Conservation (phyloP, 1,139 yeast genomes). For the Hyphopichia wangnamkhiaoensis region DNA sequence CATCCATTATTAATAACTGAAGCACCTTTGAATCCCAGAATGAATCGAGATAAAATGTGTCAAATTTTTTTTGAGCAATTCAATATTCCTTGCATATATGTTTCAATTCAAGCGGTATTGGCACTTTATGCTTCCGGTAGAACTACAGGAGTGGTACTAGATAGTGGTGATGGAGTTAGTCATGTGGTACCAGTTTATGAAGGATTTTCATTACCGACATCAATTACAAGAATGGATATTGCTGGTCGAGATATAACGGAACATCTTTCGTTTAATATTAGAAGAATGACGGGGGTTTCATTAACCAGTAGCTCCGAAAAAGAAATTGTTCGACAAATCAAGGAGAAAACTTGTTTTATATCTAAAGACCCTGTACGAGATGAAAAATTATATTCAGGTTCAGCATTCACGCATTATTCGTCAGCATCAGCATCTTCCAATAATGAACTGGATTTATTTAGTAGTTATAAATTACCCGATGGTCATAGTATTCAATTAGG, state of each 20-base stretch:
- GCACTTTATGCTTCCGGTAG: constrained; percentile 86
- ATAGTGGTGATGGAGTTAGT: constrained; percentile 90
- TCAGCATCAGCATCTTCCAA: constrained; percentile 5
- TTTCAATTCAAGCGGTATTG: constrained; percentile 81
- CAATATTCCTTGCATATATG: constrained; percentile 83
- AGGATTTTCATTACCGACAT: constrained; percentile 77
- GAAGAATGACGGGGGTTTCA: constrained; percentile 61
- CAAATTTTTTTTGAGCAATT: constrained; percentile 82
- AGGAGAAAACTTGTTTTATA: constrained; percentile 72
- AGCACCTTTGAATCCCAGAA: constrained; percentile 79
- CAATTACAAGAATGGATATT: constrained; percentile 73
- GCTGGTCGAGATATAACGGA: constrained; percentile 90
- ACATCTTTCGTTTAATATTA: constrained; percentile 63
- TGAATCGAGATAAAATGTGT: constrained; percentile 71
- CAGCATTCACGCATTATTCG: constrained; percentile 16
- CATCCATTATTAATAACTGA: constrained; percentile 78
- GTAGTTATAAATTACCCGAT: constrained; percentile 72
- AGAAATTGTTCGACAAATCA: constrained; percentile 76
- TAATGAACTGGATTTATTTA: constrained; percentile 25
- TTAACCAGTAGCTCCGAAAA: constrained; percentile 73
- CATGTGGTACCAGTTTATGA: constrained; percentile 88
- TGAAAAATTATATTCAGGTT: constrained; percentile 54
- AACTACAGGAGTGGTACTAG: constrained; percentile 88
- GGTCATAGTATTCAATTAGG: constrained; percentile 69
- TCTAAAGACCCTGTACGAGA: constrained; percentile 71